Percentiles rank a stretch among this genome's conserved stretches.
Conservation (phyloP, 2,329 filamentous ascomycete genomes). For the Clarireedia monteithiana region DNA sequence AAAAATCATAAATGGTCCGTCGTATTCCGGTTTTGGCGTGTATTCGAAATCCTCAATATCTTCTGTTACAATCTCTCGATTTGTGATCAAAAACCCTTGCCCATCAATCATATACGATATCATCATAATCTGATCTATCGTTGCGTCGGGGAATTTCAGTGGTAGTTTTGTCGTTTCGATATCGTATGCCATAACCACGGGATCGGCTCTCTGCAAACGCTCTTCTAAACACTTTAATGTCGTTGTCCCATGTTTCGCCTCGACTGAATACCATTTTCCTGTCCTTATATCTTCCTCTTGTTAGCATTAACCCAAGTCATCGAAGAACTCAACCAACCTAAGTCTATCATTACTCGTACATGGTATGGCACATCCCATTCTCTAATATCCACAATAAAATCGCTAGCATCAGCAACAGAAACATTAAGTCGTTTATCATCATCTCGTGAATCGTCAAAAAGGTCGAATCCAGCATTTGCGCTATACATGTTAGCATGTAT, state of each 20-base stretch:
- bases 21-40: constrained; percentile 93
- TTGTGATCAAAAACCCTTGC: constrained; percentile 95
- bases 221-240: constrained; percentile 82
- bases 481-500: constrained; percentile 35
- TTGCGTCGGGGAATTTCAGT: constrained; percentile 90
- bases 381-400: constrained; percentile 96
- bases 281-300: constrained; percentile 72
- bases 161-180: constrained; percentile 96
- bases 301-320: constrained; percentile 13
- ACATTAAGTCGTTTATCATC: constrained; percentile 72
- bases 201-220: constrained; percentile 81
- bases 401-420: constrained; percentile 78
- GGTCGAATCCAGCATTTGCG: constrained; percentile 76
- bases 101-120: constrained; percentile 99
- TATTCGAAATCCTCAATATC: constrained; percentile 98
- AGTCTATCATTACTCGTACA: constrained; percentile 95
- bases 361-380: constrained; percentile 99
- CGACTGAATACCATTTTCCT: constrained; percentile 94
- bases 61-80: constrained; percentile 94
- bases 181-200: constrained; percentile 98
- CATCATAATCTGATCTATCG: constrained; percentile 99
- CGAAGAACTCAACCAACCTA: constrained; percentile 42
- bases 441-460: constrained; percentile 84
- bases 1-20: constrained; percentile 93
- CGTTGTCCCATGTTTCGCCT: constrained; percentile 84